Evolutionary conservation across 768 basidiomycete genomes (phyloP).

Genomic region (Calocybe indica): DNA sequence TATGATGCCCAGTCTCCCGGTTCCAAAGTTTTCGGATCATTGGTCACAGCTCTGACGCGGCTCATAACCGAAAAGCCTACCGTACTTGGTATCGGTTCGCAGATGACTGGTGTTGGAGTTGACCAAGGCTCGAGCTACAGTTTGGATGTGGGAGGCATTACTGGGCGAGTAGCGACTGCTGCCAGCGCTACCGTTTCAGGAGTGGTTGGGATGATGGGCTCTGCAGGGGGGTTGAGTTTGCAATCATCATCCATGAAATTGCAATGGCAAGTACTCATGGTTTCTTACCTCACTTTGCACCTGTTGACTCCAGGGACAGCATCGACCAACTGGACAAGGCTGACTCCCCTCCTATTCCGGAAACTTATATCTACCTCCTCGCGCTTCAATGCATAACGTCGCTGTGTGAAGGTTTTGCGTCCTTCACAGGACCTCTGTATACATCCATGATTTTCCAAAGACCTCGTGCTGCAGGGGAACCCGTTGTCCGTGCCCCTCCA

Average conservation of each 20-base stretch:
- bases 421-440: constrained; percentile 72
- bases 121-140: constrained; percentile 43
- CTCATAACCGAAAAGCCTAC: constrained; percentile 86
- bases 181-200: constrained; percentile 81
- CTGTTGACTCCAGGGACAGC: constrained; percentile 32
- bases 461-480: constrained; percentile 55
- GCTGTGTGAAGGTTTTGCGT: constrained; percentile 80
- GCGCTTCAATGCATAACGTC: constrained; percentile 84
- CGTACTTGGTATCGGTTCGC: constrained; percentile 69
- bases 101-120: constrained; percentile 76
- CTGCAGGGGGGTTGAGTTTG: constrained; percentile 63
- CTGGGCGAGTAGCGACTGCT: constrained; percentile 78
- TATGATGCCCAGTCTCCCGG: constrained; percentile 61
- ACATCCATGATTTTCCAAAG: constrained; percentile 62
- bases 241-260: constrained; percentile 80
- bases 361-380: constrained; percentile 89
- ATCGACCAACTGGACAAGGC: constrained; percentile 99
- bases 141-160: constrained; percentile 60
- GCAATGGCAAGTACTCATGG: constrained; percentile 61
- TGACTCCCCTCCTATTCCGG: constrained; percentile 89
- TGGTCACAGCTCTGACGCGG: constrained; percentile 81
- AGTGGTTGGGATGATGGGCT: constrained; percentile 81
- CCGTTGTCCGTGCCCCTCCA: constrained; percentile 64
- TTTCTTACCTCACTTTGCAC: not conserved
- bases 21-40: constrained; percentile 67